Percentiles rank a stretch among this genome's conserved stretches.
phyloP scores from a whole-genome alignment of 1,284 basidiomycete species.

The Erythrobasidium hasegawianum region DNA sequence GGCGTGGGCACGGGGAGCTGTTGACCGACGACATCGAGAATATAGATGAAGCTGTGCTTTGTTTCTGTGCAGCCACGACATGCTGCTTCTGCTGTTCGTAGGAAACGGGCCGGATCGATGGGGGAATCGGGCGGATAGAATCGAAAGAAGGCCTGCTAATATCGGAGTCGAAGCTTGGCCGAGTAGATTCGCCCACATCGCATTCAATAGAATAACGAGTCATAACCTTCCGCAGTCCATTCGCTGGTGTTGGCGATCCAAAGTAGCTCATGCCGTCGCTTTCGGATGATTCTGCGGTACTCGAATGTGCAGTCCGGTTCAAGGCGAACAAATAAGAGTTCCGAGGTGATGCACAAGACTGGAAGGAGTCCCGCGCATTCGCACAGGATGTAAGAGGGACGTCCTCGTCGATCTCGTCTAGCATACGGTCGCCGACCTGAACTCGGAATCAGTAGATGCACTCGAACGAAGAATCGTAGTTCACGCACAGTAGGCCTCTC shows the following conservation, averaged over 20 bases:
- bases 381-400: conserved; percentile 9
- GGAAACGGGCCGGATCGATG: background rate
- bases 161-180: conserved; percentile 10
- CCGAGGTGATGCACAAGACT: background rate
- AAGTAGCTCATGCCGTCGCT: conserved; percentile 9
- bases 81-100: background rate
- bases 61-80: background rate
- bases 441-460: background rate
- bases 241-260: conserved; percentile 25
- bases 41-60: conserved; percentile 27
- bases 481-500: conserved; percentile 26
- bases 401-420: conserved; percentile 31
- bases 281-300: conserved; percentile 16
- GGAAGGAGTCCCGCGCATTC: background rate
- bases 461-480: background rate
- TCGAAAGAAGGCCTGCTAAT: conserved; percentile 8
- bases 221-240: conserved; percentile 13
- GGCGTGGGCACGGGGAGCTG: conserved; percentile 30
- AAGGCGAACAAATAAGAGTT: background rate
- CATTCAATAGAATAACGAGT: conserved; percentile 25
- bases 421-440: conserved; percentile 31
- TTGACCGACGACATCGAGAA: conserved; percentile 28
- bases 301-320: background rate
- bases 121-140: background rate
- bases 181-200: conserved; percentile 18